These are phyloP conservation scores for Ganoderma boninense DNA, from an alignment of 1,284 basidiomycete genomes.

Conservation along the genomic window DNA sequence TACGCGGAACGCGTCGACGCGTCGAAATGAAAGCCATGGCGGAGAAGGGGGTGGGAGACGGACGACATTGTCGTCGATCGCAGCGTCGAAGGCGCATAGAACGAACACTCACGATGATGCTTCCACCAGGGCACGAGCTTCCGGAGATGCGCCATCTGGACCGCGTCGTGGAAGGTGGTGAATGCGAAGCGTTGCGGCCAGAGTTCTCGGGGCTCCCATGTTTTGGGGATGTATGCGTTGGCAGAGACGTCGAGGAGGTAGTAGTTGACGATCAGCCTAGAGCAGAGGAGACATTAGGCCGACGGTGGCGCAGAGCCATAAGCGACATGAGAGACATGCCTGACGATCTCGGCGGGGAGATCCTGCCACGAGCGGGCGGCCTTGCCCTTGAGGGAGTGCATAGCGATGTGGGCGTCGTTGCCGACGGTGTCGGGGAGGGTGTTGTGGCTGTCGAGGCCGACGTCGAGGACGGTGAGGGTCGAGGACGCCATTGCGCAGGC, in stretches of 20 bases:
- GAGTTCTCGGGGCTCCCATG: slow-evolving; percentile 63
- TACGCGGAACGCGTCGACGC: slow-evolving; percentile 17
- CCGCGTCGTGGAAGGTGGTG: slow-evolving; percentile 58
- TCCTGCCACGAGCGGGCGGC: slow-evolving; percentile 72
- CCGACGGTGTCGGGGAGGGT: slow-evolving; percentile 24
- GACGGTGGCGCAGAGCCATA: slow-evolving; percentile 36
- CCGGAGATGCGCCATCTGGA: slow-evolving; percentile 71
- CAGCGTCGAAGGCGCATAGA: background rate
- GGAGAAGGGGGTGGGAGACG: background rate
- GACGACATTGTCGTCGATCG: slow-evolving; percentile 1
- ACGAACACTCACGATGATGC: slow-evolving; percentile 51
- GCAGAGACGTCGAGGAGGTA: slow-evolving; percentile 60
- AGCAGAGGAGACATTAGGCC: slow-evolving; percentile 30
- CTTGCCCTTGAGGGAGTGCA: slow-evolving; percentile 67
- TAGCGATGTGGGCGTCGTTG: slow-evolving; percentile 8
- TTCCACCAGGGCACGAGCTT: slow-evolving; percentile 52
- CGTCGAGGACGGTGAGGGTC: slow-evolving; percentile 25
- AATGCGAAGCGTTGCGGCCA: slow-evolving; percentile 70
- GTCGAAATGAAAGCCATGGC: slow-evolving; percentile 16
- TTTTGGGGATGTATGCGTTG: slow-evolving; percentile 56
- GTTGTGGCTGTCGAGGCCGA: slow-evolving; percentile 16
- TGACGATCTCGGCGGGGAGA: slow-evolving; percentile 73
- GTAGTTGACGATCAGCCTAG: slow-evolving; percentile 68
- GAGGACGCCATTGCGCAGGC: slow-evolving; percentile 36
- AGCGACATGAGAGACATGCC: slow-evolving; percentile 51